A percentile compares a stretch with the other conserved stretches of the same genome.
phyloP scores from a whole-genome alignment of 495 filamentous ascomycete species.

The Echria macrotheca region DNA sequence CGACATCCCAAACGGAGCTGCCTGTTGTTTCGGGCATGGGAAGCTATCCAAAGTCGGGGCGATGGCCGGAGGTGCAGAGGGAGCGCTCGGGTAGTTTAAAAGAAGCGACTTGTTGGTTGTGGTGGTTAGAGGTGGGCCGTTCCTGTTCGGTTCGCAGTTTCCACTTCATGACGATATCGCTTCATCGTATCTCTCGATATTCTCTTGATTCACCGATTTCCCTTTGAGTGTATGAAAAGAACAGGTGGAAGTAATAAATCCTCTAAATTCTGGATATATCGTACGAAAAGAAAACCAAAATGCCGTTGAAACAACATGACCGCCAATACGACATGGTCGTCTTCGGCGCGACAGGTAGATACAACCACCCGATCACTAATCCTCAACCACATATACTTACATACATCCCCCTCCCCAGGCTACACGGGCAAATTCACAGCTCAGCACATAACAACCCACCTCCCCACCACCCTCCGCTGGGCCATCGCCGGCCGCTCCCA shows the following conservation, averaged over 20 bases:
- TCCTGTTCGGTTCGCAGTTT: not conserved
- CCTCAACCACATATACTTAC: not conserved
- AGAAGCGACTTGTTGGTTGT: too few relatives aligned
- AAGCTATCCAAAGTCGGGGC: too few relatives aligned
- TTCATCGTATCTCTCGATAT: too few relatives aligned
- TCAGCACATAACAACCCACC: slow-evolving; percentile 66
- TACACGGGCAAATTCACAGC: slow-evolving; percentile 79
- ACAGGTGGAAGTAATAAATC: too few relatives aligned
- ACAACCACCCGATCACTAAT: slow-evolving; percentile 53
- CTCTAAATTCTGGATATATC: too few relatives aligned
- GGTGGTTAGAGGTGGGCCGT: not conserved
- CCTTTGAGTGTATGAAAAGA: not conserved
- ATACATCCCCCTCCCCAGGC: slow-evolving; percentile 53
- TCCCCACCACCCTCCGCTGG: slow-evolving; percentile 82
- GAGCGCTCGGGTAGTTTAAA: too few relatives aligned
- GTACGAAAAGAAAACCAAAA: too few relatives aligned
- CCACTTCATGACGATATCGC: not conserved
- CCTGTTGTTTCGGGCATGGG: too few relatives aligned
- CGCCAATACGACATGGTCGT: slow-evolving; percentile 79
- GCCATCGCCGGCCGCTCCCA: slow-evolving; percentile 79
- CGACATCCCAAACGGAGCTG: too few relatives aligned
- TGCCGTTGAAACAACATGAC: slow-evolving; percentile 40
- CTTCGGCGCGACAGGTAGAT: slow-evolving; percentile 66
- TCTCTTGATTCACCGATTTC: too few relatives aligned
- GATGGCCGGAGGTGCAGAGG: too few relatives aligned